Percentiles rank a stretch among this genome's conserved stretches.
phyloP scores from a whole-genome alignment of 148 eudicot genomes.

The Heliamphora exappendiculata region DNA sequence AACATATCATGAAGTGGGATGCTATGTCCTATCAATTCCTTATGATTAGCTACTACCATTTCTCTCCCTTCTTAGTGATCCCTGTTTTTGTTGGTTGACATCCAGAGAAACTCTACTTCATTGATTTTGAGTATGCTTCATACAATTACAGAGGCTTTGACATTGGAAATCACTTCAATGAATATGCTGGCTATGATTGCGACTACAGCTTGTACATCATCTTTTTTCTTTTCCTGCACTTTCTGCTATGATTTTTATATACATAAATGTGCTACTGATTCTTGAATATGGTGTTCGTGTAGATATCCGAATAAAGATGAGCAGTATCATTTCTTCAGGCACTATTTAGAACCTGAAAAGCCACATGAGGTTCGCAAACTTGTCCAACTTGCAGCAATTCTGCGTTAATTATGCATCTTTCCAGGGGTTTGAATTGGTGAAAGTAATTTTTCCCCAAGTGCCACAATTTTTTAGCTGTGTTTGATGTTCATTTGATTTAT shows the following conservation, averaged over 20 bases:
- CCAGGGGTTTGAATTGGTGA: neutral
- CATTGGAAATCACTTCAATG: slow-evolving; percentile 95
- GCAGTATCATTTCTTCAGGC: slow-evolving; percentile 89
- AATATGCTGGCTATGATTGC: slow-evolving; percentile 97
- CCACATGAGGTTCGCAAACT: slow-evolving; percentile 23
- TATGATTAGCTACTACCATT: neutral
- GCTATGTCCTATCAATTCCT: neutral
- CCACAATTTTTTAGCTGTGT: neutral
- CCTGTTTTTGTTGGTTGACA: slow-evolving; percentile 11
- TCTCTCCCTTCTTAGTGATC: neutral
- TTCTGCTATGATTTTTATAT: neutral
- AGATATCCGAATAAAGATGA: slow-evolving; percentile 89
- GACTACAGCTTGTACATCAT: slow-evolving; percentile 77
- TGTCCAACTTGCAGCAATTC: neutral
- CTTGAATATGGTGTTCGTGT: slow-evolving; percentile 19
- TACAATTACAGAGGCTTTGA: slow-evolving; percentile 96
- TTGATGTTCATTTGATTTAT: neutral
- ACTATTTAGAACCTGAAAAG: slow-evolving; percentile 64
- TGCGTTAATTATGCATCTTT: slow-evolving; percentile 4
- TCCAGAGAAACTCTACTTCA: slow-evolving; percentile 83
- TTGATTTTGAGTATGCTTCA: slow-evolving; percentile 96
- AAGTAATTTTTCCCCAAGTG: neutral
- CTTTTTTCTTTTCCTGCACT: neutral
- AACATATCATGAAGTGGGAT: neutral
- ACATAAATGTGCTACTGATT: neutral